Conservation (phyloP, 495 filamentous ascomycete genomes). For the Bombardia bombarda region DNA sequence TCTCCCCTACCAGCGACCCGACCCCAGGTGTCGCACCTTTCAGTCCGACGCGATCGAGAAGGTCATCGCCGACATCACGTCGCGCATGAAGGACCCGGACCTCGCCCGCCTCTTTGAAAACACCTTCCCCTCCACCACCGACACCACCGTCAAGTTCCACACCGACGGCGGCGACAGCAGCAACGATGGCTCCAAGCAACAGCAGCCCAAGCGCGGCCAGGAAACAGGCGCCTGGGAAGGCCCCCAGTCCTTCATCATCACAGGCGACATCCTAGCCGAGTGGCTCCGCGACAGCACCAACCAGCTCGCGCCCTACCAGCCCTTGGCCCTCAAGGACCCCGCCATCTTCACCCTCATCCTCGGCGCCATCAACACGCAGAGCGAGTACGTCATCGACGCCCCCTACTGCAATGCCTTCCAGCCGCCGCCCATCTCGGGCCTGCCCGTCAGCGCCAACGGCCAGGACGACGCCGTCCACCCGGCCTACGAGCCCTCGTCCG, state of each 20-base stretch:
- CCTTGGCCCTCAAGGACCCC: slow-evolving; percentile 70
- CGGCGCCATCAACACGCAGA: slow-evolving; percentile 94
- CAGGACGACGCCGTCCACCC: slow-evolving; percentile 83
- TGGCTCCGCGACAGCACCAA: slow-evolving; percentile 98
- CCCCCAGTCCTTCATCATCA: slow-evolving; percentile 89
- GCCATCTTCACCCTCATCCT: slow-evolving; percentile 70
- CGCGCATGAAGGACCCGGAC: slow-evolving; percentile 75
- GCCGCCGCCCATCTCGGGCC: slow-evolving; percentile 72
- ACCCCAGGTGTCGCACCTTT: slow-evolving; percentile 78
- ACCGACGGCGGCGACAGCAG: slow-evolving; percentile 35
- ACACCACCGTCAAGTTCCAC: slow-evolving; percentile 73
- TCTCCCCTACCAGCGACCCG: slow-evolving; percentile 86
- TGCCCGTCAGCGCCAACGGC: slow-evolving; percentile 60
- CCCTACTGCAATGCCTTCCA: slow-evolving; percentile 99
- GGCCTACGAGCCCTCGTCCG: slow-evolving; percentile 67
- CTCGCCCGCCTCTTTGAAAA: slow-evolving; percentile 93
- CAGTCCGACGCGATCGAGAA: slow-evolving; percentile 75
- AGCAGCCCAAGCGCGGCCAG: slow-evolving; percentile 1
- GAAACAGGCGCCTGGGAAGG: slow-evolving; percentile 60
- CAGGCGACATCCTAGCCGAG: slow-evolving; percentile 97
- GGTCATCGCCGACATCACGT: slow-evolving; percentile 74
- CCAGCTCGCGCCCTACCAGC: slow-evolving; percentile 84
- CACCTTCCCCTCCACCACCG: slow-evolving; percentile 91
- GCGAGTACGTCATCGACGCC: slow-evolving; percentile 85
- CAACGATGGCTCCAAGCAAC: no score